These are phyloP conservation scores for Leavenworthia alabamica DNA, from an alignment of 345 rosid genomes.

Conservation along the genomic window DNA sequence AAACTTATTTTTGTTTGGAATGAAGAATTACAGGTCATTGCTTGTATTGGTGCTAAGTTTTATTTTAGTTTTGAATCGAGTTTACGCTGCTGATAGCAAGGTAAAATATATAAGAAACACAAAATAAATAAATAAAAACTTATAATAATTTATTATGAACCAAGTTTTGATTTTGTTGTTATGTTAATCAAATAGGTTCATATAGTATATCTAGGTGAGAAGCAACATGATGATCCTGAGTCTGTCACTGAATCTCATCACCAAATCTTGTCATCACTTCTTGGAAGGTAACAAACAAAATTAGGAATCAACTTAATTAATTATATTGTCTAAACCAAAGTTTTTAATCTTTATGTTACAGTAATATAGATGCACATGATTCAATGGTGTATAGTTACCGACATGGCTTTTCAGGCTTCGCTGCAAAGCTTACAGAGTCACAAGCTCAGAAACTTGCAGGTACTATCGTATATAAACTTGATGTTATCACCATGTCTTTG, in stretches of 20 bases:
- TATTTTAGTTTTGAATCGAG: not conserved
- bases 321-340: not conserved
- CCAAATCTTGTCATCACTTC: constrained; percentile 21
- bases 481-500: not conserved
- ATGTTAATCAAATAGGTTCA: constrained; percentile 12
- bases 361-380: not conserved
- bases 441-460: constrained; percentile 37
- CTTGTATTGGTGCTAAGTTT: constrained; percentile 11
- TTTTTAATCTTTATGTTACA: not conserved
- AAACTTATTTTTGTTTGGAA: not conserved
- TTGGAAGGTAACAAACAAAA: constrained; percentile 24
- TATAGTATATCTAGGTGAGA: constrained; percentile 35
- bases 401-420: constrained; percentile 44
- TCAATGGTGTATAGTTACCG: constrained; percentile 40
- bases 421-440: constrained; percentile 42
- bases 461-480: constrained; percentile 4
- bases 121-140: not conserved
- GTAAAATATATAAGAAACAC: not conserved
- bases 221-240: constrained; percentile 29
- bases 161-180: not conserved
- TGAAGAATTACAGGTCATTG: not conserved
- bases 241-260: constrained; percentile 26
- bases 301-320: not conserved
- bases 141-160: not conserved
- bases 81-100: constrained; percentile 18